These are phyloP conservation scores for Phytopythium oedochilum DNA, from an alignment of 352 stramenopile species.

Conservation along the genomic window DNA sequence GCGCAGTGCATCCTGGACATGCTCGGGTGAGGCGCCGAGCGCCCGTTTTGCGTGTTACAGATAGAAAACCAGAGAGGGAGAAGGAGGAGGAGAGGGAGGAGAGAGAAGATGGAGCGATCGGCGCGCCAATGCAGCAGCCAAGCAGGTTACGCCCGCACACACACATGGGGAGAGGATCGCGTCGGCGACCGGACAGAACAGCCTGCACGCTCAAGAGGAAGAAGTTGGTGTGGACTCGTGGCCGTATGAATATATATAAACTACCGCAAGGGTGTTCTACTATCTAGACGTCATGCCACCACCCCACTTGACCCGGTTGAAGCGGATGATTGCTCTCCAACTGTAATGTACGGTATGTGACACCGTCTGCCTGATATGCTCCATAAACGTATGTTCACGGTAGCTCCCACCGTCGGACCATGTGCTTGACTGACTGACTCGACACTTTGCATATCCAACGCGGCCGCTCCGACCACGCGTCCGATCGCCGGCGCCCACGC, in stretches of 20 bases:
- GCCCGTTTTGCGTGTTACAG: background rate
- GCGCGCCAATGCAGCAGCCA: too few relatives aligned
- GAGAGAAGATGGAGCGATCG: background rate
- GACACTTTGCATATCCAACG: too few relatives aligned
- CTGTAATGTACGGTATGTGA: background rate
- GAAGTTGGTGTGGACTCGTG: background rate
- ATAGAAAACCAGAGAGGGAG: background rate
- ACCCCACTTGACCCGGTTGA: too few relatives aligned
- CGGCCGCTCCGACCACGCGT: background rate
- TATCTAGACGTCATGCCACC: too few relatives aligned
- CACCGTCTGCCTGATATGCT: too few relatives aligned
- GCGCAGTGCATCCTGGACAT: conserved; percentile 46
- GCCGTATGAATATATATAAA: conserved; percentile 1
- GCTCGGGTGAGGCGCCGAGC: conserved; percentile 11
- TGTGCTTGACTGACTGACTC: too few relatives aligned
- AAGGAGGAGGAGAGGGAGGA: background rate
- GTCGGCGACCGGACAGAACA: too few relatives aligned
- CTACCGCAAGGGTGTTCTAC: background rate
- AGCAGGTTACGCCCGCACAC: too few relatives aligned
- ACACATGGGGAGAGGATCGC: too few relatives aligned
- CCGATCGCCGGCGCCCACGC: background rate
- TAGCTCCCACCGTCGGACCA: background rate
- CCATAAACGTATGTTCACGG: background rate
- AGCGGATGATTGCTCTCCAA: background rate
- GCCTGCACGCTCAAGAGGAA: too few relatives aligned